A percentile compares a stretch with the other conserved stretches of the same genome.
phyloP scores from a whole-genome alignment of 2,329 filamentous ascomycete species.

The Leptodontidium sp. region DNA sequence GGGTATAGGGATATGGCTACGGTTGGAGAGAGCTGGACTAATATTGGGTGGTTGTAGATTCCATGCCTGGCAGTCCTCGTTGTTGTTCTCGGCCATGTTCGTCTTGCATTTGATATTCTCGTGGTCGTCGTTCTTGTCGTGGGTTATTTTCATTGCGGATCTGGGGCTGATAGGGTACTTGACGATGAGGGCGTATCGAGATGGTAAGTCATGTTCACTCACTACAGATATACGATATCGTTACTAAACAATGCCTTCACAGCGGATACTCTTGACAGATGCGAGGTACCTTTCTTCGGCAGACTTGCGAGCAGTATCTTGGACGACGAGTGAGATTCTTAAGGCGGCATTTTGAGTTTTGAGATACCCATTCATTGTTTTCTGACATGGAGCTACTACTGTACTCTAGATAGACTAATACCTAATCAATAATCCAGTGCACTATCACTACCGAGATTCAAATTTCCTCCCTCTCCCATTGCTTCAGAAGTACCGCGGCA shows the following conservation, averaged over 20 bases:
- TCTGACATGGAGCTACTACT: constrained; percentile 23
- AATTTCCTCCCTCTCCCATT: not conserved
- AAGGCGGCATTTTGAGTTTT: constrained; percentile 23
- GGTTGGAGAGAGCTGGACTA: constrained; percentile 16
- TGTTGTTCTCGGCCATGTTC: constrained; percentile 79
- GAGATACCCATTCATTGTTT: constrained; percentile 39
- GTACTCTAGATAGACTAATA: constrained; percentile 33
- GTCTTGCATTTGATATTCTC: constrained; percentile 85
- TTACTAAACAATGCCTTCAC: constrained; percentile 1
- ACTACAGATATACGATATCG: not conserved
- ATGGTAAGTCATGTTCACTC: constrained; percentile 59
- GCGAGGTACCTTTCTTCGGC: constrained; percentile 86
- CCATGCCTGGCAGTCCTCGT: constrained; percentile 93
- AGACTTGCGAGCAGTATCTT: constrained; percentile 86
- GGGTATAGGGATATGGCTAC: not conserved
- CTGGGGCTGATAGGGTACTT: constrained; percentile 79
- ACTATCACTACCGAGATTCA: not conserved
- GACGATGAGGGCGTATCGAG: constrained; percentile 80
- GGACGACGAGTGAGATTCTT: constrained; percentile 73
- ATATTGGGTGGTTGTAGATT: constrained; percentile 65
- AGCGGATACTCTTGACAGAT: constrained; percentile 65
- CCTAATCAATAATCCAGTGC: constrained; percentile 34
- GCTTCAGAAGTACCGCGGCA: constrained; percentile 33
- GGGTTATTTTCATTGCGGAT: constrained; percentile 82
- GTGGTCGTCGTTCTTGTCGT: constrained; percentile 85